phyloP scores from a whole-genome alignment of 306 rosid genomes.

The Sindora glabra region DNA sequence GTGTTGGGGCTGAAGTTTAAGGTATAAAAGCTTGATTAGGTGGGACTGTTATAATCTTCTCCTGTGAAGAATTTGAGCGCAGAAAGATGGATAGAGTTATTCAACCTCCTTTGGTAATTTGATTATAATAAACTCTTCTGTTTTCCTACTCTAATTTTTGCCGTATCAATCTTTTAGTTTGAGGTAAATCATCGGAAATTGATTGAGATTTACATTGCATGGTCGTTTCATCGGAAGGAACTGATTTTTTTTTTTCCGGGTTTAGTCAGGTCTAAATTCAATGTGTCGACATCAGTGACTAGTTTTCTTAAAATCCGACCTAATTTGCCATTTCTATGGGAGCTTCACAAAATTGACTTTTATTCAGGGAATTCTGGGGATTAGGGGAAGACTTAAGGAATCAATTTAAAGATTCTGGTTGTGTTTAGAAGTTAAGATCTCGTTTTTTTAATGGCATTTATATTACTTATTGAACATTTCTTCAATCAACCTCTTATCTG shows the following conservation, averaged over 20 bases:
- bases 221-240: neutral
- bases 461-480: conserved; percentile 1
- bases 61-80: conserved; percentile 21
- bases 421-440: neutral
- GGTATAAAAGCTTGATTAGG: conserved; percentile 27
- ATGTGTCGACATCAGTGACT: neutral
- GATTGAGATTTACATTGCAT: neutral
- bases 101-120: conserved; percentile 82
- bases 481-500: neutral
- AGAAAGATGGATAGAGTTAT: conserved; percentile 66
- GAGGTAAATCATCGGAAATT: neutral
- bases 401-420: conserved; percentile 5
- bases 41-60: conserved; percentile 10
- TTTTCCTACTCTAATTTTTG: conserved; percentile 3
- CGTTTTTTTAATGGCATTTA: conserved; percentile 4
- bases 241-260: neutral
- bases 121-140: neutral
- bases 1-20: conserved; percentile 38
- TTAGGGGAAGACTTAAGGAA: conserved; percentile 1
- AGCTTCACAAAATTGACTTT: neutral
- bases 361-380: neutral
- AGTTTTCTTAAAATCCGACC: conserved; percentile 12
- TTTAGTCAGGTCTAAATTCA: neutral
- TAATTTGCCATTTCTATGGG: neutral
- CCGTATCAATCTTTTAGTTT: conserved; percentile 4